Conservation (phyloP, 2,329 filamentous ascomycete genomes). For the Sporothrix mexicana region DNA sequence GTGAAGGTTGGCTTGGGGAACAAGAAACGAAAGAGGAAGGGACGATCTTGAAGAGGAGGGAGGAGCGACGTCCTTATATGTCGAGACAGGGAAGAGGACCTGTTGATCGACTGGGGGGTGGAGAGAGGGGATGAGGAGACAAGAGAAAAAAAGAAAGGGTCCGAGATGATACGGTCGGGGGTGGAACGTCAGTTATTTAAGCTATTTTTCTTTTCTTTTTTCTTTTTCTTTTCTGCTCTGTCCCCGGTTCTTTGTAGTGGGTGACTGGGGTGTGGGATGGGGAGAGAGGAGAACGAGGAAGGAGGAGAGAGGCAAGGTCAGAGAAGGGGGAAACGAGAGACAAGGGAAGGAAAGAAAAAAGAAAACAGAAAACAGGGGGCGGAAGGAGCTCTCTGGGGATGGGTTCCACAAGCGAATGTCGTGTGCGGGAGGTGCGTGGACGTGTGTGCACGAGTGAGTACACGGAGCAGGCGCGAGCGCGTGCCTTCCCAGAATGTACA, state of each 20-base stretch:
- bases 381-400: conserved; percentile 24
- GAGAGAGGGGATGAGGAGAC: conserved; percentile 18
- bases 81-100: conserved; percentile 16
- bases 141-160: background rate
- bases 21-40: background rate
- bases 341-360: background rate
- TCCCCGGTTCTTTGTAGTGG: background rate
- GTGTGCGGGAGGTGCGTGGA: background rate
- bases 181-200: conserved; percentile 35
- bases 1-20: conserved; percentile 7
- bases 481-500: conserved; percentile 23
- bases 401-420: conserved; percentile 22
- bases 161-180: conserved; percentile 4
- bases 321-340: background rate
- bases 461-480: conserved; percentile 10
- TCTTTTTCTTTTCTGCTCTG: conserved; percentile 19
- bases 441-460: background rate
- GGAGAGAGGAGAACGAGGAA: background rate
- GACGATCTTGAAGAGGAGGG: conserved; percentile 2
- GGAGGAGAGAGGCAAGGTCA: background rate
- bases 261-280: conserved; percentile 21
- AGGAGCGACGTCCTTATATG: conserved; percentile 26
- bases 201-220: background rate
- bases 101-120: conserved; percentile 26
- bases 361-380: background rate